phyloP scores from a whole-genome alignment of 805 yeast species.

The Barnettozyma wickerhamii region DNA sequence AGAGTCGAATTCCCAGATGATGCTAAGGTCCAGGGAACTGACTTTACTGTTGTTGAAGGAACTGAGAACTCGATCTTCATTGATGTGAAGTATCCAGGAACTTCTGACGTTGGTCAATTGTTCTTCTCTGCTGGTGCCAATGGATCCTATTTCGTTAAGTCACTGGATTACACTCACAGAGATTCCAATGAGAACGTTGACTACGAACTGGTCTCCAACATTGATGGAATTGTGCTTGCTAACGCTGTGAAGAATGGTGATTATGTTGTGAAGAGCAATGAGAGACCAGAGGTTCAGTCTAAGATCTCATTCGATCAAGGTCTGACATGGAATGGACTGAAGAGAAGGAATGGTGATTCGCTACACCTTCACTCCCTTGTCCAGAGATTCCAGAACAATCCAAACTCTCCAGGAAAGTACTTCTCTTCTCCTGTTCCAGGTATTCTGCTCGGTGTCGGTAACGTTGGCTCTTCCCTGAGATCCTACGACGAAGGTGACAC shows the following conservation, averaged over 20 bases:
- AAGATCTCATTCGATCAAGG: slow-evolving; percentile 37
- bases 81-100: slow-evolving; percentile 26
- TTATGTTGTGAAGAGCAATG: slow-evolving; percentile 10
- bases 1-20: slow-evolving; percentile 30
- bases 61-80: slow-evolving; percentile 37
- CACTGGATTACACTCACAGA: slow-evolving; percentile 38
- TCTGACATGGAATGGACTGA: slow-evolving; percentile 28
- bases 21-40: slow-evolving; percentile 13
- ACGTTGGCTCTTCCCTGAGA: slow-evolving; percentile 26
- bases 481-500: slow-evolving; percentile 37
- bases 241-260: slow-evolving; percentile 28
- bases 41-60: slow-evolving; percentile 33
- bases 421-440: slow-evolving; percentile 42
- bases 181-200: slow-evolving; percentile 29
- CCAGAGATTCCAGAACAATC: slow-evolving; percentile 21
- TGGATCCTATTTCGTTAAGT: slow-evolving; percentile 46
- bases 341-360: slow-evolving; percentile 27
- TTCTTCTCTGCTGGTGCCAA: slow-evolving; percentile 39
- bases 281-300: slow-evolving; percentile 13
- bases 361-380: slow-evolving; percentile 34
- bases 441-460: slow-evolving; percentile 39
- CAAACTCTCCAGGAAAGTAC: slow-evolving; percentile 27
- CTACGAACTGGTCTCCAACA: slow-evolving; percentile 37
- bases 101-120: slow-evolving; percentile 26
- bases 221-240: slow-evolving; percentile 62